Evolutionary conservation across 2,329 filamentous ascomycete genomes (phyloP), one percentile per base, ranked within the genome.

Genomic region (Claviceps africana): DNA sequence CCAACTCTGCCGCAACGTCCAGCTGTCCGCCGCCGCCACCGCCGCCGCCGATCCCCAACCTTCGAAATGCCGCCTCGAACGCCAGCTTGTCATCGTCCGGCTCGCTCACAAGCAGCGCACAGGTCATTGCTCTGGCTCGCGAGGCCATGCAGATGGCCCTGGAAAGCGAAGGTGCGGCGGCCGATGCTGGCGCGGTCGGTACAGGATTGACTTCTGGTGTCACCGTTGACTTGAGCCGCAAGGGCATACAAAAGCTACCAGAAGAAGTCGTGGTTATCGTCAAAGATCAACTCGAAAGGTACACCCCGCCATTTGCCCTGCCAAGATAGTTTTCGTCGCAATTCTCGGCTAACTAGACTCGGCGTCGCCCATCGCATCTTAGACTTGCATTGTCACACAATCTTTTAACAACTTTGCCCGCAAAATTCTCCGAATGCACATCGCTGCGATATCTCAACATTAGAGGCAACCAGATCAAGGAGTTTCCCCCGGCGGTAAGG

Each of bases 381-480:
- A 89, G 86, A 60, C 78, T 91, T 51, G 86, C 86, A 48, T 72
- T 91, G 57, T 88, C 86, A n/a, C 86, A 90, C 69, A 90, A 90
- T 65, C 81, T 80, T 58, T 73, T 89, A 54, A 75, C 79, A 33
- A 74, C 77, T n/a, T 78, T 91, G 47, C 86, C 86, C 6, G 63
- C 72, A 25, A 78, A 85, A 51, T 86, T 90, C 59, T 76, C 83
- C 37, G 85, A 89, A 69, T 90, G 86, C 69, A 83, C 80, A 43
- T 85, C 84, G 48, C 70, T 91, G 55, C 82, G 86, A 56, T 91
- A 91, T 64, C 77, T 91, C 55, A 91, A 91, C 60, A 81, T 89
- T 56, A 76, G 86, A 63, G 85, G 85, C 67, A 91, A 90, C 63
- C 73, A 79, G 60, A 82, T 90, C 62, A 75, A 72, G 55, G 78